Conservation (phyloP, 2,329 filamentous ascomycete species). For the Lasiodiplodia theobromae region DNA sequence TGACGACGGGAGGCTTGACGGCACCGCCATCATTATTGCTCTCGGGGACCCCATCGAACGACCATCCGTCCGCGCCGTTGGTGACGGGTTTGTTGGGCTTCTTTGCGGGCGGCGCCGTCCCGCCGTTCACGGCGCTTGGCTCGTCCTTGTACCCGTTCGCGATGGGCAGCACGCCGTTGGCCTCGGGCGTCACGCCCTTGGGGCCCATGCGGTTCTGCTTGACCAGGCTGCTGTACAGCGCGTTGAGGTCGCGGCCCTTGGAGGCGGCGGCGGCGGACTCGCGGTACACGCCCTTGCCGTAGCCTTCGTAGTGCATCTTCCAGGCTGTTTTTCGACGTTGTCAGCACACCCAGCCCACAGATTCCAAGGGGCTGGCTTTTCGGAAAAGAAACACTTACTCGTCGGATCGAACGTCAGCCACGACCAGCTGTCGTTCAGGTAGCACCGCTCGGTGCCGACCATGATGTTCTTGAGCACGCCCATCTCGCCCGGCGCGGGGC, state of each 20-base stretch:
- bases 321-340: constrained; percentile 4
- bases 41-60: neutral
- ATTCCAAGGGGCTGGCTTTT: too few relatives aligned
- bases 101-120: neutral
- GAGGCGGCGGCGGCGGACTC: neutral
- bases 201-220: neutral
- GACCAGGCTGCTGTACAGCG: neutral
- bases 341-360: too few relatives aligned
- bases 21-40: neutral
- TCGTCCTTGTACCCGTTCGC: neutral
- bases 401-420: constrained; percentile 54
- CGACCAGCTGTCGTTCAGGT: constrained; percentile 59
- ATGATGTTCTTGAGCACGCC: constrained; percentile 55
- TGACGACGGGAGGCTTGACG: neutral
- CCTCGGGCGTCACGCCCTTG: neutral
- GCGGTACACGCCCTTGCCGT: constrained; percentile 25
- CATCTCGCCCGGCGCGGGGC: constrained; percentile 56
- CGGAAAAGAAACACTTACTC: constrained; percentile 46
- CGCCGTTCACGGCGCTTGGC: neutral
- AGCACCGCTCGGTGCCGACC: constrained; percentile 47
- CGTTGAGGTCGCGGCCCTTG: constrained; percentile 6
- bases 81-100: neutral
- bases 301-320: constrained; percentile 29
- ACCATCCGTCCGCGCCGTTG: neutral
- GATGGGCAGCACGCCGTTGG: neutral